Conservation (phyloP, 2,329 filamentous ascomycete genomes). For the Nemania sp. region DNA sequence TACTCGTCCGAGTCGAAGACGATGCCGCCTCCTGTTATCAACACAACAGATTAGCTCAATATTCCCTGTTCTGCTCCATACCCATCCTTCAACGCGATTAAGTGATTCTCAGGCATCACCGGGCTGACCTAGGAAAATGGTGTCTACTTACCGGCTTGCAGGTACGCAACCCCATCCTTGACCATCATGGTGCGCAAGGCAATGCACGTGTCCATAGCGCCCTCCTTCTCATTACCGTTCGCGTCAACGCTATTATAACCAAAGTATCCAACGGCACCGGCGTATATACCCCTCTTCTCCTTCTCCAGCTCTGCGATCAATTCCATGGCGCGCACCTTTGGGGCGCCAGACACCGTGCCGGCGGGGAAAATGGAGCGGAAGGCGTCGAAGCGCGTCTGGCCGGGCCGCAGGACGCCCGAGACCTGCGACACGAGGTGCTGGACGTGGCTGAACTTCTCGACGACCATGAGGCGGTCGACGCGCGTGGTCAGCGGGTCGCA, state of each 20-base stretch:
- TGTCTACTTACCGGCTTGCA: slow-evolving; percentile 70
- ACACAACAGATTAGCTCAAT: not conserved
- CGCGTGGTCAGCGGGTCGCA: slow-evolving; percentile 87
- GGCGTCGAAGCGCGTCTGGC: slow-evolving; percentile 89
- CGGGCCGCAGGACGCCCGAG: slow-evolving; percentile 81
- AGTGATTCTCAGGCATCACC: no score
- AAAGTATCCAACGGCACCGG: slow-evolving; percentile 95
- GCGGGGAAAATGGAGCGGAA: slow-evolving; percentile 97
- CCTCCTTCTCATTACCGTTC: slow-evolving; percentile 67
- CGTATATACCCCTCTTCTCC: slow-evolving; percentile 94
- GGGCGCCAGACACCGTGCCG: slow-evolving; percentile 91
- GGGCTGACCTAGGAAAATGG: no score
- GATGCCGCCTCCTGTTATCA: slow-evolving; percentile 71
- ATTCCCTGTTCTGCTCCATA: no score
- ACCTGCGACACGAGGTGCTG: slow-evolving; percentile 97
- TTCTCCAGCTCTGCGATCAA: slow-evolving; percentile 90
- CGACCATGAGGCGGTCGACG: slow-evolving; percentile 92
- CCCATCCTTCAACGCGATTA: no score
- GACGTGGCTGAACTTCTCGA: slow-evolving; percentile 93
- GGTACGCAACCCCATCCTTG: slow-evolving; percentile 87
- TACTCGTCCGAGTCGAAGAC: slow-evolving; percentile 90
- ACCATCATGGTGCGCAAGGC: slow-evolving; percentile 89
- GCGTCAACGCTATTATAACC: slow-evolving; percentile 76
- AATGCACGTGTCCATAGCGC: slow-evolving; percentile 87
- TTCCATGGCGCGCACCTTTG: slow-evolving; percentile 96